Evolutionary conservation across 306 rosid species (phyloP).

Genomic region (Fragaria iinumae): DNA sequence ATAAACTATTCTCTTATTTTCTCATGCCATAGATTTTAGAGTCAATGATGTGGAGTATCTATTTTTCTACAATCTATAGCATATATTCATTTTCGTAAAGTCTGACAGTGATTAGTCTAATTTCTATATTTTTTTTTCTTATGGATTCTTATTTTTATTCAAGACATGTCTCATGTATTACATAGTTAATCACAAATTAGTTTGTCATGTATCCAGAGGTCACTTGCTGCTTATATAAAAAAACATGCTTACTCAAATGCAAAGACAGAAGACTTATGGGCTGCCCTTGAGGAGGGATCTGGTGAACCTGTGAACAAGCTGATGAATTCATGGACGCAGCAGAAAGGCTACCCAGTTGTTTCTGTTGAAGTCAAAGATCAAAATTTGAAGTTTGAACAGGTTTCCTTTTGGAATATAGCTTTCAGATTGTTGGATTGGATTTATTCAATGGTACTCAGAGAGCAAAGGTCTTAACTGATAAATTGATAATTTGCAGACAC

Average conservation of each 20-base stretch:
- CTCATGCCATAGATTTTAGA: neutral
- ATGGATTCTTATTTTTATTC: neutral
- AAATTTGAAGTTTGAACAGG: conserved; percentile 86
- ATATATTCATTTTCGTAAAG: neutral
- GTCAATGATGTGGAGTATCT: neutral
- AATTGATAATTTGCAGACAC: conserved; percentile 54
- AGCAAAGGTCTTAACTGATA: conserved; percentile 4
- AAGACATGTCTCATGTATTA: neutral
- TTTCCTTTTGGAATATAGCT: conserved; percentile 18
- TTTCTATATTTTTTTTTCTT: neutral
- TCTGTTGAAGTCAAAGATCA: conserved; percentile 56
- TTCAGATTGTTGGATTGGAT: neutral
- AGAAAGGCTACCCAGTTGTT: conserved; percentile 88
- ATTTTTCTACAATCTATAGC: neutral
- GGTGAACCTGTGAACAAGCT: conserved; percentile 85
- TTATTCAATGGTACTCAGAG: conserved; percentile 6
- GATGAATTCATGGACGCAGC: conserved; percentile 94
- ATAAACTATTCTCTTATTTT: neutral
- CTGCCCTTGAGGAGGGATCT: conserved; percentile 91
- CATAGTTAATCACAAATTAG: neutral
- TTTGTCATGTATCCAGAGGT: conserved; percentile 53
- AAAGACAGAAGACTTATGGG: conserved; percentile 93
- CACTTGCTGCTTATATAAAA: conserved; percentile 85
- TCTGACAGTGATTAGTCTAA: neutral
- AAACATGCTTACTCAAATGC: conserved; percentile 75